phyloP scores from a whole-genome alignment of 768 basidiomycete genomes.

The Clavaria fumosa region DNA sequence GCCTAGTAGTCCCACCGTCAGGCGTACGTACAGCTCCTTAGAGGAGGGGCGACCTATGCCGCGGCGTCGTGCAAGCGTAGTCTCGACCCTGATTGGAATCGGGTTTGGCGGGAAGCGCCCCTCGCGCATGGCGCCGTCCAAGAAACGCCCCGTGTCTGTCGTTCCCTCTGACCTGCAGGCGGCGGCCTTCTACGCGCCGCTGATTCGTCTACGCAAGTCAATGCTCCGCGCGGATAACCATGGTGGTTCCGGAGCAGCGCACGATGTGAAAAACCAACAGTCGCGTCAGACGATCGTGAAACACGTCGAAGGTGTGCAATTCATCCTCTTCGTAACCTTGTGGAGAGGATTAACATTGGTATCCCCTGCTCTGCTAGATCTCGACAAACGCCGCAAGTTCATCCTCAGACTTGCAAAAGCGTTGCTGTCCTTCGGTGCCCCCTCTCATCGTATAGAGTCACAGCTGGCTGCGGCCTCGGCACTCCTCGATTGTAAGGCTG shows the following conservation, averaged over 20 bases:
- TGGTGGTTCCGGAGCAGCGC: no score
- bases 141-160: no score
- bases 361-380: conserved; percentile 19
- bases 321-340: neutral
- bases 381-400: conserved; percentile 46
- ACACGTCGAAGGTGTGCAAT: conserved; percentile 29
- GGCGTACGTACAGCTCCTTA: neutral
- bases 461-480: conserved; percentile 69
- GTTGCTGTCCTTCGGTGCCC: conserved; percentile 85
- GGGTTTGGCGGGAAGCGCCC: no score
- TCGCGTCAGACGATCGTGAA: conserved; percentile 24
- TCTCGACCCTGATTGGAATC: neutral
- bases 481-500: conserved; percentile 64
- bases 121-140: no score
- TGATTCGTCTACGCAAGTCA: no score
- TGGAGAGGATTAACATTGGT: no score
- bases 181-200: no score
- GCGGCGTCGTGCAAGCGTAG: neutral
- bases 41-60: neutral
- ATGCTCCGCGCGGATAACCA: no score
- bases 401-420: conserved; percentile 77
- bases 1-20: neutral
- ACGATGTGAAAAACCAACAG: no score
- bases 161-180: no score
- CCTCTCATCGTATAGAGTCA: conserved; percentile 83